phyloP scores from a whole-genome alignment of 73 alveolate species.

The Stentor coeruleus region DNA sequence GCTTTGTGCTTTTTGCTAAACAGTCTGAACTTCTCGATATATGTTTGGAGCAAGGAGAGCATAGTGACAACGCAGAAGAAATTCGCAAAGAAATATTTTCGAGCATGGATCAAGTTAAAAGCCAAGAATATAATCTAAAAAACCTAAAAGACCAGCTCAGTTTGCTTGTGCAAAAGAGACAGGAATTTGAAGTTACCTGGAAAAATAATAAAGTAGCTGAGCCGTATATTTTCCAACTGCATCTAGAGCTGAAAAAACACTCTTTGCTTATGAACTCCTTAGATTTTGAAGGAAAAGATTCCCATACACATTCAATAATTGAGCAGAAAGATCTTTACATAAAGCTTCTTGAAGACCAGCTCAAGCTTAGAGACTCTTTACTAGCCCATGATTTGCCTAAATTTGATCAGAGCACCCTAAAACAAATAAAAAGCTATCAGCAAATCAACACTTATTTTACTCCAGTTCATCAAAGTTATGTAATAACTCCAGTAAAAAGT shows the following conservation, averaged over 20 bases:
- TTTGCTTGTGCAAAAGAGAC: slow-evolving; percentile 4
- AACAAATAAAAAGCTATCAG: background rate
- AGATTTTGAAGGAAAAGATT: slow-evolving; percentile 18
- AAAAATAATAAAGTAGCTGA: background rate
- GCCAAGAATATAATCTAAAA: background rate
- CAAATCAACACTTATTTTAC: background rate
- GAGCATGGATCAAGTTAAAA: background rate
- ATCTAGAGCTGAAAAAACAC: slow-evolving; percentile 17
- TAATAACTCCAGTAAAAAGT: too few relatives aligned
- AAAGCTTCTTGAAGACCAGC: slow-evolving; percentile 23
- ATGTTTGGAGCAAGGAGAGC: too few relatives aligned
- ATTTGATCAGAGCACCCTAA: background rate
- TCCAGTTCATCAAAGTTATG: too few relatives aligned
- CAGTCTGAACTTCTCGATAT: background rate
- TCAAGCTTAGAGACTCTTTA: slow-evolving; percentile 13
- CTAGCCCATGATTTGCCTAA: background rate
- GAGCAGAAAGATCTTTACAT: slow-evolving; percentile 24
- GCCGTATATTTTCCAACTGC: background rate
- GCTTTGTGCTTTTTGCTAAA: background rate
- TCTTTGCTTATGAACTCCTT: background rate
- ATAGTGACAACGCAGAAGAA: background rate
- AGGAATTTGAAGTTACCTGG: background rate
- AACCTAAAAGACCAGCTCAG: background rate
- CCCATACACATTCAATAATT: background rate
- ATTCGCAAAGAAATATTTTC: too few relatives aligned